Evolutionary conservation across 2,329 filamentous ascomycete species (phyloP).

Genomic region (Fusarium hostae): DNA sequence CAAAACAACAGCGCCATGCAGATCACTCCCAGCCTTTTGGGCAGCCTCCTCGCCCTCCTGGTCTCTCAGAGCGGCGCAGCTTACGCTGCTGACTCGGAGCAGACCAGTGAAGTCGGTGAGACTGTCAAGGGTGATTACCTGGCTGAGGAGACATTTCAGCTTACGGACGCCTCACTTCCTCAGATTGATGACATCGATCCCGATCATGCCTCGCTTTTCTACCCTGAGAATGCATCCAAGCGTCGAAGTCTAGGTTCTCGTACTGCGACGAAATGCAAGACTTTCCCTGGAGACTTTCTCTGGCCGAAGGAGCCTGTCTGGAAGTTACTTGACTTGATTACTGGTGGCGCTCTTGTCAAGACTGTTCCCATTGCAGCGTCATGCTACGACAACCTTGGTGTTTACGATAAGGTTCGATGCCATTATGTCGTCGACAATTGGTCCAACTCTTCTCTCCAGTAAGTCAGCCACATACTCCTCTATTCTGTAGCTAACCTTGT

Average conservation of each 20-base stretch:
- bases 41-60: conserved; percentile 10
- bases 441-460: conserved; percentile 42
- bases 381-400: conserved; percentile 44
- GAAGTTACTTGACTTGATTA: conserved; percentile 51
- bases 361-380: conserved; percentile 48
- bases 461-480: background rate
- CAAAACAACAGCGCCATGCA: conserved; percentile 15
- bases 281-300: conserved; percentile 47
- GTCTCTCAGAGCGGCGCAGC: conserved; percentile 11
- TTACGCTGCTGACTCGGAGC: conserved; percentile 19
- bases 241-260: background rate
- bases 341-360: conserved; percentile 47
- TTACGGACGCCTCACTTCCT: conserved; percentile 21
- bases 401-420: conserved; percentile 47
- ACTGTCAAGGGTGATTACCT: conserved; percentile 26
- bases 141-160: conserved; percentile 31
- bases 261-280: conserved; percentile 44
- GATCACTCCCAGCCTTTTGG: conserved; percentile 11
- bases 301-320: conserved; percentile 47
- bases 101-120: conserved; percentile 11
- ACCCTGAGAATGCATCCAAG: conserved; percentile 9
- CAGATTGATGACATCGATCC: conserved; percentile 26
- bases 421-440: conserved; percentile 43
- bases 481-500: background rate
- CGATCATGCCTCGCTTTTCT: conserved; percentile 13